Percentiles rank a stretch among this genome's conserved stretches.
Evolutionary conservation across 345 rosid species (phyloP).

Genomic region (Linum lewisii): DNA sequence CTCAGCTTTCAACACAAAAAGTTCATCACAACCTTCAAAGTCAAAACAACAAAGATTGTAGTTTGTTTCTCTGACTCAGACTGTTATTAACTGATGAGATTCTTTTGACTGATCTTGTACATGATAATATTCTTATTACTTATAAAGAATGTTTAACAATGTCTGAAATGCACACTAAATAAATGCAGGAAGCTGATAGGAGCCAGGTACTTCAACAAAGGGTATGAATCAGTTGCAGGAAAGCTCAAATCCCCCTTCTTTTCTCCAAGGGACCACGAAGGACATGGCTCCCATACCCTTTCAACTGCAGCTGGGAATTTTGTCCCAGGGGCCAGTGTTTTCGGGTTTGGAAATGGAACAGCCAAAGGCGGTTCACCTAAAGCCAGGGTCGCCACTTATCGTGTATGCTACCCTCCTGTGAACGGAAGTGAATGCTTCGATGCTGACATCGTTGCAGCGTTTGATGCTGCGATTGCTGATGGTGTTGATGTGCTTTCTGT

Average conservation of each 20-base stretch:
- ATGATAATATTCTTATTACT: no score
- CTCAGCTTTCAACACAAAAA: no score
- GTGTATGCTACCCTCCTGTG: conserved; percentile 41
- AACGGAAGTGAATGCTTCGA: conserved; percentile 29
- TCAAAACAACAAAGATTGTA: no score
- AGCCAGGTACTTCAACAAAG: conserved; percentile 55
- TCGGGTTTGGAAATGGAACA: conserved; percentile 45
- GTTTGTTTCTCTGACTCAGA: no score
- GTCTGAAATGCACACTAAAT: not conserved
- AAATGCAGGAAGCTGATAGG: conserved; percentile 53
- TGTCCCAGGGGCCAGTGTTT: conserved; percentile 33
- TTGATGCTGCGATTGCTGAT: conserved; percentile 22
- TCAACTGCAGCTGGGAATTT: conserved; percentile 56
- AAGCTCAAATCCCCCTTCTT: conserved; percentile 22
- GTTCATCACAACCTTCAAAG: no score
- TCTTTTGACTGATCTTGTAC: no score
- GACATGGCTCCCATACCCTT: conserved; percentile 56
- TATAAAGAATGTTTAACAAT: no score
- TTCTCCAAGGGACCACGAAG: conserved; percentile 30
- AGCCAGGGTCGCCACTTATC: conserved; percentile 56
- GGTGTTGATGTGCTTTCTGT: conserved; percentile 8
- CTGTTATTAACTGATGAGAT: no score
- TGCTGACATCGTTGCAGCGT: conserved; percentile 47
- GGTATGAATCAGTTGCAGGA: conserved; percentile 24
- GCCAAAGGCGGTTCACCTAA: conserved; percentile 60